phyloP scores from a whole-genome alignment of 371 early-diverging fungal species.

The Apophysomyces sp. region DNA sequence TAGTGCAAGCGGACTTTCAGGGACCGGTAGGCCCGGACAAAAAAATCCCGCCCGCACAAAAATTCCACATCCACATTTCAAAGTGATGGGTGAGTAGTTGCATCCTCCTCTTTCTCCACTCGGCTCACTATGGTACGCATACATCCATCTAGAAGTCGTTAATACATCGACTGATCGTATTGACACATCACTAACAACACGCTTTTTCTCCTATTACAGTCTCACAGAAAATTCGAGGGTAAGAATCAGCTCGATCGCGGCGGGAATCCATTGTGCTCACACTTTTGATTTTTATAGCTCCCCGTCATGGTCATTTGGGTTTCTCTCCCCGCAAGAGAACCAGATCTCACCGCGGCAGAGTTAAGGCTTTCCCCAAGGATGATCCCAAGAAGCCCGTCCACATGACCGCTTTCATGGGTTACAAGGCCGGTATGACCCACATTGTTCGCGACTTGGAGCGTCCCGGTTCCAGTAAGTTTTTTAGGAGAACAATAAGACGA shows the following conservation, averaged over 20 bases:
- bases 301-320: constrained; percentile 98
- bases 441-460: constrained; percentile 98
- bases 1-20: no score
- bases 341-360: constrained; percentile 91
- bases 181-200: background rate
- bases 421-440: constrained; percentile 99
- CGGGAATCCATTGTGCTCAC: background rate
- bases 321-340: constrained; percentile 99
- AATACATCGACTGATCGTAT: background rate
- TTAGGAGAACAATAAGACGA: background rate
- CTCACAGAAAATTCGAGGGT: constrained; percentile 2
- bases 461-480: constrained; percentile 88
- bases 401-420: constrained; percentile 98
- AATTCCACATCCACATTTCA: background rate
- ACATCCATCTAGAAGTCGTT: background rate
- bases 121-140: constrained; percentile 1
- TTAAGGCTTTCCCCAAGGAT: constrained; percentile 99
- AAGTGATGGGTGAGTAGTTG: background rate
- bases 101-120: constrained; percentile 3
- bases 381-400: constrained; percentile 95
- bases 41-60: no score
- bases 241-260: background rate
- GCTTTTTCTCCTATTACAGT: background rate
- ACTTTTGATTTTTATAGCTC: constrained; percentile 70
- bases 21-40: no score